Evolutionary conservation across 495 filamentous ascomycete genomes (phyloP).

Genomic region (Trypethelium eluteriae): DNA sequence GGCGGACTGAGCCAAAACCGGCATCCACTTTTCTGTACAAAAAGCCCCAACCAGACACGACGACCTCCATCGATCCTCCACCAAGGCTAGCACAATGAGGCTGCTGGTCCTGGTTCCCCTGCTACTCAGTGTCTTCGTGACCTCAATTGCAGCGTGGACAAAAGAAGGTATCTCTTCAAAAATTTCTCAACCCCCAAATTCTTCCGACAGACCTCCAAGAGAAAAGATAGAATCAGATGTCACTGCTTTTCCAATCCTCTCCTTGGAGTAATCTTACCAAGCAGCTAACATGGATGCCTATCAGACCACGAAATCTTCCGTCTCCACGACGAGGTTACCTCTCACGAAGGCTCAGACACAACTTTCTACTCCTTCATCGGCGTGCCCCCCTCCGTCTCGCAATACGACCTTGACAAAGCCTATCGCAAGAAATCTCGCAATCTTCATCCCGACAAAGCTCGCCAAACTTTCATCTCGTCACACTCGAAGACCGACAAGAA

Average conservation of each 20-base stretch:
- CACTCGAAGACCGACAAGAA: conserved; percentile 50
- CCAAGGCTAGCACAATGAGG: conserved; percentile 13
- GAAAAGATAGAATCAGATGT: background rate
- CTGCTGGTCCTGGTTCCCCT: conserved; percentile 18
- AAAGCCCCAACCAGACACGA: background rate
- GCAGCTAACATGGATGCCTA: background rate
- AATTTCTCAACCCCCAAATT: background rate
- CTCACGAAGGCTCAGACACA: conserved; percentile 66
- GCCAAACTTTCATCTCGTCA: conserved; percentile 69
- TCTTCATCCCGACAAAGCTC: conserved; percentile 93
- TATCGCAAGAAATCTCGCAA: conserved; percentile 76
- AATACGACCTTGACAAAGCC: conserved; percentile 87
- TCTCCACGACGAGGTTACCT: conserved; percentile 73
- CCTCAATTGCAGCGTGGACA: conserved; percentile 22
- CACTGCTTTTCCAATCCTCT: background rate
- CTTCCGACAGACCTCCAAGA: background rate
- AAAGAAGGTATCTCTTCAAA: conserved; percentile 21
- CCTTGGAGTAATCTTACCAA: background rate
- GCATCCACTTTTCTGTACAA: conserved; percentile 1
- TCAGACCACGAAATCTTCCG: conserved; percentile 96
- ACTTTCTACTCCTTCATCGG: conserved; percentile 95
- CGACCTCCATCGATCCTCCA: background rate
- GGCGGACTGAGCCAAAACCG: background rate
- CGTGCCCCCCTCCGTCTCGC: conserved; percentile 60
- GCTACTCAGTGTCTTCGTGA: conserved; percentile 15